Base-by-base conservation (phyloP, 2,329 filamentous ascomycete genomes). In the Cladosporium sp. region DNA sequence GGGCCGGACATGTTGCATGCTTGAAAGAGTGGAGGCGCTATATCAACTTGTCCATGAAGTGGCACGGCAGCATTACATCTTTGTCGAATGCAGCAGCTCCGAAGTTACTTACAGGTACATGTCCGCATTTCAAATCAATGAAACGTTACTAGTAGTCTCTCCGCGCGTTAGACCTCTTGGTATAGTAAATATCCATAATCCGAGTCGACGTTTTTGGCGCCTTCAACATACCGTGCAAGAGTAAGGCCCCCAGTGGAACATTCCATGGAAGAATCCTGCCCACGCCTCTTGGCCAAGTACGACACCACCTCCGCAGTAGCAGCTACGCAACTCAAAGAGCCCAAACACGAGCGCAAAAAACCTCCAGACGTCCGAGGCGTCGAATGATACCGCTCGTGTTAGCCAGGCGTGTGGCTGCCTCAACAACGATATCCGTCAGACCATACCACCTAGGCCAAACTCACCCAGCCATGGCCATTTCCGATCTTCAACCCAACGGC, bases 231-330 rank as follows among this genome's bases (percentile, higher is more conserved):
- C n/a, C 2, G n/a, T 46, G 6, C 11, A n/a, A 5, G 21, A 11
- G n/a, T 46, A 46, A 46, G 40, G 40, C 40, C 8, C 18, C 10
- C 52, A 55, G 26, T 55, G 52, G 52, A 55, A 55, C 52, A 21
- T 55, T 33, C 52, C 52, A 55, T 55, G 52, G 50, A 53, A 53
- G 50, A 28, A 53, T 53, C 50, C 50, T n/a, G 11, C 28, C 28
- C 28, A 55, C 18, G 29, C n/a, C 14, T 26, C 29, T 29, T 33
- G 52, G 29, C 29, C 21, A 29, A 23, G 18, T n/a, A 46, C 40
- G n/a, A 46, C n/a, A 21, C n/a, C 40, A n/a, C 37, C 18, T 44
- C 37, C 16, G 18, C 37, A 21, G 40, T n/a, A 21, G n/a, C 40
- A 46, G 40, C 40, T 21, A 46, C 40, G n/a, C 40, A 46, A 46